Base-by-base conservation (phyloP, 2,329 filamentous ascomycete species). In the Venturia carpophila region DNA sequence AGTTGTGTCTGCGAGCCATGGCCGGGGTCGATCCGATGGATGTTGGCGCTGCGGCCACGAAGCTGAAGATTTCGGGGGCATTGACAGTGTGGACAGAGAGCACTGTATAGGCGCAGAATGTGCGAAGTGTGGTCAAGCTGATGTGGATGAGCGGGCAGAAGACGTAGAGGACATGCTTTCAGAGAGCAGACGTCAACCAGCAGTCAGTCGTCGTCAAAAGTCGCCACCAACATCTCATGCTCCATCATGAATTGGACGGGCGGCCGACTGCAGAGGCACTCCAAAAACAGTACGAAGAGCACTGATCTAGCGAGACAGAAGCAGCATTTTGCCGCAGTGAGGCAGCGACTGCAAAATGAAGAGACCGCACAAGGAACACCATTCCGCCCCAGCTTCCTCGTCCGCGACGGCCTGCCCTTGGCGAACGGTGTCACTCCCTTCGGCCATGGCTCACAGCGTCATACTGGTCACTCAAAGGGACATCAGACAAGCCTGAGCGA, bases 211-310 rank as follows among this genome's bases (percentile, higher is more conserved):
- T n/a, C 52, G 2, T 37, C 30, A 2, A 58, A 13, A 52, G 5
- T 27, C 24, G 47, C 21, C 45, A 24, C 45, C 7, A 11, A 56
- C 27, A 37, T 58, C 52, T 58, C 30, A 56, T 1, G 37, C 30
- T n/a, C 3, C 11, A 42, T 42, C 24, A 81, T 82, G 79, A 80
- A 81, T 65, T 82, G 79, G 79, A 81, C 78, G 0, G 79, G 79
- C 37, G 79, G 79, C 5, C 75, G 73, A 37, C 68, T 78, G 41
- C 76, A 75, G 66, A 73, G 75, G 15, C 69, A 72, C 62, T 74
- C 71, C 37, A 75, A 72, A 63, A 74, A 73, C 60, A 73, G 72
- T 39, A 72, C 72, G 66, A 58, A 58, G 27, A 75, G 74, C 64
- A 71, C 73, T 19, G 68, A 73, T 19, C 41, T 74, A 4, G 74